A percentile compares a stretch with the other conserved stretches of the same genome.
phyloP scores from a whole-genome alignment of 352 stramenopile genomes.

The Elongisporangium anandrum region DNA sequence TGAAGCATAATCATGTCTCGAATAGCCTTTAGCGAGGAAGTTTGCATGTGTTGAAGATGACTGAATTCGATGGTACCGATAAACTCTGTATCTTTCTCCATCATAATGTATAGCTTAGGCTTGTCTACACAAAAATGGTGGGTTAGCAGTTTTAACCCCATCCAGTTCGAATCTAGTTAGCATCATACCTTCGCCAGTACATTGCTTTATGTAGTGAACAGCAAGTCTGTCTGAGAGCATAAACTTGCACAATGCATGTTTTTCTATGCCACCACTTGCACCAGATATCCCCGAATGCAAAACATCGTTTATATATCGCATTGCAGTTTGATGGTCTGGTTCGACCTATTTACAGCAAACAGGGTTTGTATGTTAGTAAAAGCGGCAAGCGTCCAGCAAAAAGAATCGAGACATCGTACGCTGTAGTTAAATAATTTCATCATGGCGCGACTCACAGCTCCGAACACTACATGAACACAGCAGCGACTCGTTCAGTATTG shows the following conservation, averaged over 20 bases:
- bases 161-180: neutral
- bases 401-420: slow-evolving; percentile 10
- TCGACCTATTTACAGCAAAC: slow-evolving; percentile 18
- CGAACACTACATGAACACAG: slow-evolving; percentile 28
- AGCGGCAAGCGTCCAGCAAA: too few species aligned
- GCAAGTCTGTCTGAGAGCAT: slow-evolving; percentile 48
- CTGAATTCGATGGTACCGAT: slow-evolving; percentile 56
- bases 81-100: slow-evolving; percentile 61
- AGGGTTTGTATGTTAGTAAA: neutral
- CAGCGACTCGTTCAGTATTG: neutral
- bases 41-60: slow-evolving; percentile 45
- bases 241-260: slow-evolving; percentile 35
- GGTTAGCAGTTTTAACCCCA: neutral
- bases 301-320: slow-evolving; percentile 37
- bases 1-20: slow-evolving; percentile 45
- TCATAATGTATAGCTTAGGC: slow-evolving; percentile 55
- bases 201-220: slow-evolving; percentile 63
- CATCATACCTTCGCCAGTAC: slow-evolving; percentile 37
- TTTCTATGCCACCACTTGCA: slow-evolving; percentile 19
- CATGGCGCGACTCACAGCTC: slow-evolving; percentile 32
- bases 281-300: slow-evolving; percentile 21
- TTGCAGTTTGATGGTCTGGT: slow-evolving; percentile 27
- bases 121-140: slow-evolving; percentile 24
- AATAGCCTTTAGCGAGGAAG: slow-evolving; percentile 33
- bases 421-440: slow-evolving; percentile 61